phyloP scores from a whole-genome alignment of 2,329 filamentous ascomycete species.

The Graphilbum ipis-grandicollis region DNA sequence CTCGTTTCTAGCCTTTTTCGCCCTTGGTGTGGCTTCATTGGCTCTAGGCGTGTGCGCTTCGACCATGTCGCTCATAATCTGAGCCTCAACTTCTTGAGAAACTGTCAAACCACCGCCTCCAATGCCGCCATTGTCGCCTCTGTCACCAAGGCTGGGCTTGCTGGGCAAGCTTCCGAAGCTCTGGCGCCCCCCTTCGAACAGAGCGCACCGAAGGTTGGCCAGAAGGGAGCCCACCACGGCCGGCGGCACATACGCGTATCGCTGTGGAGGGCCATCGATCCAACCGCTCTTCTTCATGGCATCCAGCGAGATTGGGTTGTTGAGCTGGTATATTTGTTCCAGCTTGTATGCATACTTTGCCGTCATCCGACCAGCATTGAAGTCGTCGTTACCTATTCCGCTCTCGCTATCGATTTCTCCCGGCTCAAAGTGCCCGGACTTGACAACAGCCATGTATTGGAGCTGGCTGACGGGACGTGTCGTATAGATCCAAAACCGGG shows the following conservation, averaged over 20 bases:
- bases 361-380: constrained; percentile 21
- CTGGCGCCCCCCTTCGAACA: constrained; percentile 22
- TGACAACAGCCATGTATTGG: constrained; percentile 41
- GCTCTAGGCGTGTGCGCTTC: constrained; percentile 6
- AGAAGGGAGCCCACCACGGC: constrained; percentile 39
- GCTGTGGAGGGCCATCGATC: constrained; percentile 28
- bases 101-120: constrained; percentile 15
- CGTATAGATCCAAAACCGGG: constrained; percentile 46
- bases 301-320: constrained; percentile 35
- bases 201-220: constrained; percentile 35
- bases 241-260: constrained; percentile 36
- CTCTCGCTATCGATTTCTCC: constrained; percentile 26
- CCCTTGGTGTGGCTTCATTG: neutral
- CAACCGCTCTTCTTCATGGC: constrained; percentile 38
- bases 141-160: too few relatives aligned
- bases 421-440: constrained; percentile 22
- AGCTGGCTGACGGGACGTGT: constrained; percentile 28
- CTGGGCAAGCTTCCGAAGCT: too few relatives aligned
- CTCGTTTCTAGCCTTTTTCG: too few relatives aligned
- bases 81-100: constrained; percentile 34
- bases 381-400: constrained; percentile 33
- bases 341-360: constrained; percentile 34
- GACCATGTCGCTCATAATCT: constrained; percentile 27
- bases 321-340: constrained; percentile 41
- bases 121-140: too few relatives aligned